A percentile compares a stretch with the other conserved stretches of the same genome.
These are phyloP conservation scores for Exophiala bonariae DNA, from an alignment of 2,329 filamentous ascomycete species.

Conservation along the genomic window DNA sequence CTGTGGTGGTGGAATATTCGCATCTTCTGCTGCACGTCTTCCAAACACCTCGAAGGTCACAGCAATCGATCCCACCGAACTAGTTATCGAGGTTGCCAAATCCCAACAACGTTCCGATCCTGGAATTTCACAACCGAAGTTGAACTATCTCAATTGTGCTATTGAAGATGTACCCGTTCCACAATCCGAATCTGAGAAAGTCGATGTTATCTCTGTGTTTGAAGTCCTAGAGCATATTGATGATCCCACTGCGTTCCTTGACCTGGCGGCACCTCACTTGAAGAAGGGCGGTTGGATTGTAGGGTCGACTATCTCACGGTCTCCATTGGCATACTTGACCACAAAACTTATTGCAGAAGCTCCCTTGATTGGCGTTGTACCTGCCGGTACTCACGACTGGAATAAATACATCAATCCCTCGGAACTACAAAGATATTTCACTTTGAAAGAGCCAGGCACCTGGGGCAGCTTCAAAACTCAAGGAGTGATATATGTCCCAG, in stretches of 20 bases:
- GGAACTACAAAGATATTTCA: slow-evolving; percentile 59
- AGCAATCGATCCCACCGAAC: slow-evolving; percentile 46
- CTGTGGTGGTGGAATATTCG: slow-evolving; percentile 95
- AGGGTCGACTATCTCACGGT: slow-evolving; percentile 87
- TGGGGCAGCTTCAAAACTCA: slow-evolving; percentile 59
- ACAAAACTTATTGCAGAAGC: slow-evolving; percentile 90
- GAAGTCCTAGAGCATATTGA: slow-evolving; percentile 95
- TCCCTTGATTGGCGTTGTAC: slow-evolving; percentile 72
- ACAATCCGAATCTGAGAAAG: slow-evolving; percentile 37
- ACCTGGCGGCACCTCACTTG: slow-evolving; percentile 70
- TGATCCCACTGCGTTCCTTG: slow-evolving; percentile 71
- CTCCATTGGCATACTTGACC: slow-evolving; percentile 83
- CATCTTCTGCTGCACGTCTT: slow-evolving; percentile 60
- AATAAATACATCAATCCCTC: slow-evolving; percentile 87
- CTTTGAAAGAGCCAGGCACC: slow-evolving; percentile 38
- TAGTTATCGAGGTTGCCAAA: slow-evolving; percentile 63
- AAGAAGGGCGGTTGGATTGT: slow-evolving; percentile 91
- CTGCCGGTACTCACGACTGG: slow-evolving; percentile 94
- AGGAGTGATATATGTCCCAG: slow-evolving; percentile 89
- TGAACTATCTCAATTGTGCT: slow-evolving; percentile 73
- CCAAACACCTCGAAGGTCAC: slow-evolving; percentile 43
- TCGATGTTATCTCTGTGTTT: slow-evolving; percentile 83
- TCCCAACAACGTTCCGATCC: slow-evolving; percentile 76
- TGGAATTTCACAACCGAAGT: slow-evolving; percentile 55
- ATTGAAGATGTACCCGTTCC: slow-evolving; percentile 65